Evolutionary conservation across 192 early-diverging fungal genomes (phyloP).

Genomic region (Haplosporangium gracile): DNA sequence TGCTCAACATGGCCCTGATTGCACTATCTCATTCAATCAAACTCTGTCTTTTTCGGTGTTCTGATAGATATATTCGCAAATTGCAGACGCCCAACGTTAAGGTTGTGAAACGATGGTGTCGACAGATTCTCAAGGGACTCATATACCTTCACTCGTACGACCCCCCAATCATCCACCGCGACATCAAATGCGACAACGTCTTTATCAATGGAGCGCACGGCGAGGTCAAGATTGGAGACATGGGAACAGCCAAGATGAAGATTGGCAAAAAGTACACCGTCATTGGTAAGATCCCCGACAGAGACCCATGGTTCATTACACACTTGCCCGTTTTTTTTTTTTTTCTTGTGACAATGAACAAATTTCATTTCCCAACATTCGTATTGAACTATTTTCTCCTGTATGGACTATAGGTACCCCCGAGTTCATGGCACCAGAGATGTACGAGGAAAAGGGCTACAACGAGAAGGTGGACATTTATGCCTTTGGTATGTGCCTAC

Average conservation of each 20-base stretch:
- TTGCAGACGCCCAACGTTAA: conserved; percentile 78
- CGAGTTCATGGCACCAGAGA: conserved; percentile 89
- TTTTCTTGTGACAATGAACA: not conserved
- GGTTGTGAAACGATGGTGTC: conserved; percentile 82
- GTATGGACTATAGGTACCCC: conserved; percentile 64
- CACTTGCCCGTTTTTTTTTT: not conserved
- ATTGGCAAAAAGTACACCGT: conserved; percentile 87
- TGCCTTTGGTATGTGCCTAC: conserved; percentile 86
- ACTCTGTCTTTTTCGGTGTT: not conserved
- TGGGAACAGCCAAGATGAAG: conserved; percentile 91
- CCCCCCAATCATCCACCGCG: conserved; percentile 87
- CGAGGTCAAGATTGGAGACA: conserved; percentile 88
- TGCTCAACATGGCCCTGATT: not conserved
- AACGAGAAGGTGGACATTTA: conserved; percentile 89
- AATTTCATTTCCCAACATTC: not conserved
- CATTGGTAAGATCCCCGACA: conserved; percentile 65
- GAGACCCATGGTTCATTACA: not conserved
- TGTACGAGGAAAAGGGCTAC: conserved; percentile 89
- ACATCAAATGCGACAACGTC: conserved; percentile 89
- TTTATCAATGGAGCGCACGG: conserved; percentile 90
- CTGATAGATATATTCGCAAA: conserved; percentile 74
- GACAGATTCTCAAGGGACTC: conserved; percentile 84
- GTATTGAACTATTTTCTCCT: not conserved
- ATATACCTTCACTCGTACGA: conserved; percentile 82
- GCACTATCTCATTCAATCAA: not conserved